A percentile compares a stretch with the other conserved stretches of the same genome.
Evolutionary conservation across 148 eudicot genomes (phyloP).

Genomic region (Talinum fruticosum): DNA sequence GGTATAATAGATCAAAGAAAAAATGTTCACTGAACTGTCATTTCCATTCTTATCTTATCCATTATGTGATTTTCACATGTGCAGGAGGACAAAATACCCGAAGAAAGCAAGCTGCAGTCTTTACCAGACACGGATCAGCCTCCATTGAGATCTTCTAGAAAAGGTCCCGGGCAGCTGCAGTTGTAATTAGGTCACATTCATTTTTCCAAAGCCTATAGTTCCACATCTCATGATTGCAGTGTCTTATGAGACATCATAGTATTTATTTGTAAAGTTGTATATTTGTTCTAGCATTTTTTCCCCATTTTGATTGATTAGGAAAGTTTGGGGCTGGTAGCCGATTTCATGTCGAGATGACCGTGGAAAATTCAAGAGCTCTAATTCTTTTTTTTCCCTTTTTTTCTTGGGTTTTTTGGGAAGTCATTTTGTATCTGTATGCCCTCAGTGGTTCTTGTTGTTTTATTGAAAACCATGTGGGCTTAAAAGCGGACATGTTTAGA

Average conservation of each 20-base stretch:
- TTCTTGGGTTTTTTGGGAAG: conserved; percentile 2
- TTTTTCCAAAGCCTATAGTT: conserved; percentile 19
- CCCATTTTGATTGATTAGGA: conserved; percentile 20
- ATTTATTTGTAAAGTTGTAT: conserved; percentile 70
- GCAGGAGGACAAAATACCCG: too few relatives aligned
- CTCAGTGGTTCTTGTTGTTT: conserved; percentile 30
- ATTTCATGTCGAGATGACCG: conserved; percentile 21
- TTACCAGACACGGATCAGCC: conserved; percentile 38
- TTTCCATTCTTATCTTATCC: too few relatives aligned
- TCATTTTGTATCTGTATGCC: conserved; percentile 4
- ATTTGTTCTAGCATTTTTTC: conserved; percentile 39
- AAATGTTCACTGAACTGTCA: too few relatives aligned
- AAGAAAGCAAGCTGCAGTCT: conserved; percentile 39
- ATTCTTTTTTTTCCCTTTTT: conserved; percentile 1
- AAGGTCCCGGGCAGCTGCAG: conserved; percentile 58
- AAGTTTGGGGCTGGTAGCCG: conserved; percentile 21
- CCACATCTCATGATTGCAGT: conserved; percentile 23
- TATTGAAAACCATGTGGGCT: conserved; percentile 23
- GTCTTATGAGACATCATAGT: conserved; percentile 26
- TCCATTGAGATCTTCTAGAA: conserved; percentile 45
- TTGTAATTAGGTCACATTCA: conserved; percentile 33
- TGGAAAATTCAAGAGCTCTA: conserved; percentile 16
- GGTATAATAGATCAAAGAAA: too few relatives aligned
- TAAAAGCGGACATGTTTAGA: not conserved
- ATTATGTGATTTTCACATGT: too few relatives aligned